Conservation (phyloP, 2,329 filamentous ascomycete species). For the Cladophialophora exuberans region DNA sequence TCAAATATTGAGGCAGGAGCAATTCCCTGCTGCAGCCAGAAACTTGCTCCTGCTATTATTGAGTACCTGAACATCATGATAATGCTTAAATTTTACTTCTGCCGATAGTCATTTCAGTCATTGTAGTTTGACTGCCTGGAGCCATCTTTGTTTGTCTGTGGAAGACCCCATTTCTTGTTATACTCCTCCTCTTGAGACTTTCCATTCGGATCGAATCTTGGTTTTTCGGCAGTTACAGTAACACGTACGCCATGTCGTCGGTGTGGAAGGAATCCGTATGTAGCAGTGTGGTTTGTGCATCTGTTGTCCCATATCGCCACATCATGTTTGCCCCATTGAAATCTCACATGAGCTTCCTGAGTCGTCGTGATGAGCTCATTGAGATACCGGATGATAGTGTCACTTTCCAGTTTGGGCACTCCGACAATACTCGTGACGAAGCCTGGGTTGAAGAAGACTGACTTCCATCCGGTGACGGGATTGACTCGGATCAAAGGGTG, state of each 20-base stretch:
- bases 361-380: constrained; percentile 48
- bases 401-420: constrained; percentile 47
- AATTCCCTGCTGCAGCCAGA: not conserved
- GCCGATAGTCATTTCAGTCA: no score
- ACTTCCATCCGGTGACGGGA: constrained; percentile 67
- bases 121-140: constrained; percentile 62
- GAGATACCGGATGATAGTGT: constrained; percentile 49
- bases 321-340: constrained; percentile 61
- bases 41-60: no score
- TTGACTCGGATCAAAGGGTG: constrained; percentile 65
- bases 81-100: no score
- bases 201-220: constrained; percentile 48
- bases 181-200: constrained; percentile 60
- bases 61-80: no score
- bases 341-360: constrained; percentile 56
- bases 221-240: constrained; percentile 51
- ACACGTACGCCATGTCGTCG: constrained; percentile 59
- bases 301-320: constrained; percentile 72
- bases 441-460: constrained; percentile 52
- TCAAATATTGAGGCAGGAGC: not conserved
- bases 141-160: constrained; percentile 59
- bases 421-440: constrained; percentile 49
- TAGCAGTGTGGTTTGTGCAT: constrained; percentile 53
- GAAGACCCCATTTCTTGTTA: constrained; percentile 51
- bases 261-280: constrained; percentile 54